Base-by-base conservation (phyloP, 345 rosid genomes). In the Hypericum perforatum region DNA sequence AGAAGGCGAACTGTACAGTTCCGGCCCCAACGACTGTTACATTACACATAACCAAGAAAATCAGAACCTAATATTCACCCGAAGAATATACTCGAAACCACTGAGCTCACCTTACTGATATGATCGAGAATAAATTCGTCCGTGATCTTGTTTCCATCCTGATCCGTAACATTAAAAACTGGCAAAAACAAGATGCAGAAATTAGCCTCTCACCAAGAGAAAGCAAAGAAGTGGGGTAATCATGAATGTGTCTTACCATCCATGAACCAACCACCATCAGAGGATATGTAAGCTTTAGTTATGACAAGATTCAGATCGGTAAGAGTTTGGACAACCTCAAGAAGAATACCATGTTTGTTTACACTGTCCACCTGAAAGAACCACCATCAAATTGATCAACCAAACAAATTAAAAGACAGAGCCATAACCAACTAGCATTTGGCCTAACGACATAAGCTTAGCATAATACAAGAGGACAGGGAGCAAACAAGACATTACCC, bases 81-180 rank as follows among this genome's bases (percentile, higher is more conserved):
- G 32, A 1, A 4, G 32, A 22, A 22, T 22, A 22, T 1, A 22
- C 32, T 22, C 32, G 4, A 22, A 22, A 13, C 15, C 16, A 3
- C 8, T 36, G 9, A 37, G 15, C 7, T 41, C 45, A 84, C 95
- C 76, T 86, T 79, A 49, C 58, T 62, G 53, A 86, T 82, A 60
- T 71, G 68, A 69, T 79, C 72, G 46, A 84, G 79, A 49, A 75
- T 71, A 10, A 52, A 67, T 46, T 75, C 77, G 37, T 87, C 89
- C 16, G 58, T 67, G 12, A 87, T 70, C 60, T 87, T 87, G 65
- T 74, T 72, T 50, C 94, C 96, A 9, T 73, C 50, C 56, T 78
- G 82, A 63, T 87, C 96, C 65, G 75, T 82, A 9, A 84, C 96
- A 52, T 87, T 78, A 61, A 87, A 87, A 66, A 87, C 96, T 87